Conservation (phyloP, 108 stramenopile genomes). For the Skeletonema grethae region DNA sequence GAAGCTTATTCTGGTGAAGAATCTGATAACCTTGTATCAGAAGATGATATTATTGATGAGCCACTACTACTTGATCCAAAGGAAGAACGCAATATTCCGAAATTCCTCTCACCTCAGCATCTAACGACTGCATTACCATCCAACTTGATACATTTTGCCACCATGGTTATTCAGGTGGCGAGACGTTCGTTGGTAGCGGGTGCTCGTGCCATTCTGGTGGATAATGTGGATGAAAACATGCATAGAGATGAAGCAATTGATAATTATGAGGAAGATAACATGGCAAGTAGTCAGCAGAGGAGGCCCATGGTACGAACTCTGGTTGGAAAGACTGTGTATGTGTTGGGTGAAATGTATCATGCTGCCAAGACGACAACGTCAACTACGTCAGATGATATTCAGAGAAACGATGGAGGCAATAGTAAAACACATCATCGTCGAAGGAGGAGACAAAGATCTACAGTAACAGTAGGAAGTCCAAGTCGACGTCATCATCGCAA, state of each 20-base stretch:
- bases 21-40: background rate
- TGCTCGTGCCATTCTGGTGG: conserved; percentile 4
- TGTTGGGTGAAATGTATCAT: conserved; percentile 23
- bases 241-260: background rate
- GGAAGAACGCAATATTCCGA: background rate
- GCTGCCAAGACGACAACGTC: conserved; percentile 3
- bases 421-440: background rate
- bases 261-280: background rate
- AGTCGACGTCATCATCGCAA: conserved; percentile 1
- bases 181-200: conserved; percentile 1
- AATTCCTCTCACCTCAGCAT: background rate
- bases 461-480: background rate
- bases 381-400: background rate
- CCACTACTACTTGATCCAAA: conserved; percentile 6
- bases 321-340: conserved; percentile 22
- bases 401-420: background rate
- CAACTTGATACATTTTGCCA: background rate
- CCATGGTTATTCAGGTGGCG: background rate
- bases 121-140: background rate
- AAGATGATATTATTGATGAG: background rate
- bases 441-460: background rate
- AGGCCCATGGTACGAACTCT: conserved; percentile 14
- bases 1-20: background rate
- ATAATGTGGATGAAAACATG: background rate
- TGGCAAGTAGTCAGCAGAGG: background rate